A percentile compares a stretch with the other conserved stretches of the same genome.
Evolutionary conservation across 805 yeast species (phyloP).

Genomic region (Ascoidea tarda): DNA sequence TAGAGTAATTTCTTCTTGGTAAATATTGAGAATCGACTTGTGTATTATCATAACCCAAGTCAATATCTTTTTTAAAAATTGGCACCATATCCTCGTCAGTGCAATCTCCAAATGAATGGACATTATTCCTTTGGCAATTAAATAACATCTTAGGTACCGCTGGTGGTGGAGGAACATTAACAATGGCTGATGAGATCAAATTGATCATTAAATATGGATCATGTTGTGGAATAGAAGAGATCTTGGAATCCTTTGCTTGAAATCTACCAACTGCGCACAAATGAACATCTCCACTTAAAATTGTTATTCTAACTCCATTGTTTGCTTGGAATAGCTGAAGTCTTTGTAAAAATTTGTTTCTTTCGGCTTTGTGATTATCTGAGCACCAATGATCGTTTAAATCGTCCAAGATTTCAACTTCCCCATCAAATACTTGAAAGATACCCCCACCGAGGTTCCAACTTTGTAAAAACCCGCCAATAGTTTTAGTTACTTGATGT

Average conservation of each 20-base stretch:
- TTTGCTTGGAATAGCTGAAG: conserved; percentile 53
- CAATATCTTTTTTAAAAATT: conserved; percentile 45
- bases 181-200: conserved; percentile 80
- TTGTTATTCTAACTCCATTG: conserved; percentile 61
- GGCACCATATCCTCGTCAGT: conserved; percentile 78
- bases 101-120: conserved; percentile 48
- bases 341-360: conserved; percentile 51
- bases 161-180: conserved; percentile 85
- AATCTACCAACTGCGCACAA: conserved; percentile 73
- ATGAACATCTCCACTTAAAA: conserved; percentile 90
- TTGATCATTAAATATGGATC: conserved; percentile 74
- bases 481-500: conserved; percentile 14
- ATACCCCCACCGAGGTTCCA: conserved; percentile 44
- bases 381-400: conserved; percentile 97
- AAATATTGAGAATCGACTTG: conserved; percentile 31
- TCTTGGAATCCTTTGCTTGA: conserved; percentile 35
- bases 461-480: conserved; percentile 1
- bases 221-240: conserved; percentile 37
- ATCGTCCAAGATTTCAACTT: conserved; percentile 83
- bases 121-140: conserved; percentile 43
- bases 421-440: conserved; percentile 86
- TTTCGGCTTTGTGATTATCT: conserved; percentile 68
- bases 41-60: conserved; percentile 31
- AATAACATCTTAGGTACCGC: conserved; percentile 65
- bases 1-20: conserved; percentile 63